Evolutionary conservation across 1,284 basidiomycete genomes (phyloP), one percentile per base, ranked within the genome.

Genomic region (Irpex sp.): DNA sequence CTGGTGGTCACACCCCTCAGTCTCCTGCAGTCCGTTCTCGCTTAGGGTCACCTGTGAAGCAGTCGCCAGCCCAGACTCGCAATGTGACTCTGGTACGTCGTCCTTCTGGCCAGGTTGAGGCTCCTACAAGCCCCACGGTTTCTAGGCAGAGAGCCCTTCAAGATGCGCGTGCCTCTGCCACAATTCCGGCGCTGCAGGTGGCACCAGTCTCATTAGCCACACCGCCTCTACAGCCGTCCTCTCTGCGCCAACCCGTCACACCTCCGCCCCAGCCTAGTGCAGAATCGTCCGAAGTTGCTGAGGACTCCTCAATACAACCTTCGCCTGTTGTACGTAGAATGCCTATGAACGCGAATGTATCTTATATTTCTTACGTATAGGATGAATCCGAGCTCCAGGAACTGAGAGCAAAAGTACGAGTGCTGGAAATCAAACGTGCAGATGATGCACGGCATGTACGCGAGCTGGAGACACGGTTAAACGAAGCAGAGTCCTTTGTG

Each of bases 371-470:
- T 65, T 62, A 61, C 58, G 62, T 67, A 15, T 71, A 71, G 62
- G 80, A 82, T 63, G 87, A 90, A 64, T 76, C 81, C 51, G 91
- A 92, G 69, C 73, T 89, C 2, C 92, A 94, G 75, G 94, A 97
- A 74, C 79, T 96, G 57, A 87, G 90, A 48, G 91, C 91, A 59
- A 94, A 93, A 75, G 81, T 93, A 19, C 86, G 93, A 37, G 86
- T 97, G 3, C 79, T 97, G 21, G 97, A 99, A 77, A 85, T 86
- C 17, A 91, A 94, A 71, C 88, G 94, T 13, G 85, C 87, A 1
- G 96, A 98, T 66, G 97, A 98, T 71, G 82, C 92, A 0, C 88
- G 91, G 17, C 88, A 87, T 65, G 82, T 98, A 34, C 86, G 92
- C 60, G 88, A 92, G 71, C 85, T 98, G n/a, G 95, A 99, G 73